phyloP scores from a whole-genome alignment of 2,329 filamentous ascomycete genomes.

The Teratosphaeria pseudoeucalypti region DNA sequence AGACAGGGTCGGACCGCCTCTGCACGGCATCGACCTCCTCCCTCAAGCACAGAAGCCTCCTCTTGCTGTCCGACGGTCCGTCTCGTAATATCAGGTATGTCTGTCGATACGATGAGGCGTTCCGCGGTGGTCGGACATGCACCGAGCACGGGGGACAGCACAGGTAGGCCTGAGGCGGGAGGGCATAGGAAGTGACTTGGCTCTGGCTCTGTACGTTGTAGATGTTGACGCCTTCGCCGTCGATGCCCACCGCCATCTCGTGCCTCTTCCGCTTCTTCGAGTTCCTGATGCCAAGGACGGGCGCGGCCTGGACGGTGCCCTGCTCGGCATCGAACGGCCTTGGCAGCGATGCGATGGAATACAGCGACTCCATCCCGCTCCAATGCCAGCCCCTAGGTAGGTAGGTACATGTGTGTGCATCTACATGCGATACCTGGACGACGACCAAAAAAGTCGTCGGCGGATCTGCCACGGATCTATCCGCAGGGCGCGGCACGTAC shows the following conservation, averaged over 20 bases:
- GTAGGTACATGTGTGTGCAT: not conserved
- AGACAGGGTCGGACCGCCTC: constrained; percentile 11
- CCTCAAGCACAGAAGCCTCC: constrained; percentile 44
- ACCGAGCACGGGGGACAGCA: constrained; percentile 49
- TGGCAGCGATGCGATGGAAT: constrained; percentile 35
- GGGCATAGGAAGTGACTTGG: constrained; percentile 49
- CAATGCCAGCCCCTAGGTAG: not conserved
- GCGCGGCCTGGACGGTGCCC: constrained; percentile 31
- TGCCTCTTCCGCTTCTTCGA: constrained; percentile 52
- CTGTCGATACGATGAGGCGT: constrained; percentile 38
- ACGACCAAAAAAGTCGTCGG: not conserved
- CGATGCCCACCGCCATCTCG: constrained; percentile 49
- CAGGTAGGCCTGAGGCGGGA: constrained; percentile 50
- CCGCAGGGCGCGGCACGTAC: not conserved
- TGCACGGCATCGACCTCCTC: constrained; percentile 34
- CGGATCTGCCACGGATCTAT: not conserved
- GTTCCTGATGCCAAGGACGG: constrained; percentile 45
- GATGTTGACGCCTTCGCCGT: constrained; percentile 52
- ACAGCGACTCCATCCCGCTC: constrained; percentile 22
- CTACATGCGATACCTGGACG: not conserved
- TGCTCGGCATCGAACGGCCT: constrained; percentile 30
- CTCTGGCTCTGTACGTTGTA: constrained; percentile 55
- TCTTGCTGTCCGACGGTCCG: constrained; percentile 36
- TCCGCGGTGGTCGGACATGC: constrained; percentile 39
- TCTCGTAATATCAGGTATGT: constrained; percentile 46